Conservation (phyloP, 1,284 basidiomycete species). For the Amylostereum chailletii region DNA sequence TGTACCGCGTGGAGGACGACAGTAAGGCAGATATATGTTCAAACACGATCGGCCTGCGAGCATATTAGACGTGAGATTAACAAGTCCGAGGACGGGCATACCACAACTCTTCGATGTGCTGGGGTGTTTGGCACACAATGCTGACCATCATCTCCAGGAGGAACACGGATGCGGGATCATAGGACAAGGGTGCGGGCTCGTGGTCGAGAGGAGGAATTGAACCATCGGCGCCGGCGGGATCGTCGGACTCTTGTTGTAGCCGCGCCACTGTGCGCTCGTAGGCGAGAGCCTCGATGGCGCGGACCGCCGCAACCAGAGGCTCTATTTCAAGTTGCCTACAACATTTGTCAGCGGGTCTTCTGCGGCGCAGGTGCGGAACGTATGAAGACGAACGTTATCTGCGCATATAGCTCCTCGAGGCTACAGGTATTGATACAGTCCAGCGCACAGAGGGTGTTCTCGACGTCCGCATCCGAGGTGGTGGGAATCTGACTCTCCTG, state of each 20-base stretch:
- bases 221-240: conserved; percentile 27
- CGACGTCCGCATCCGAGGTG: conserved; percentile 83
- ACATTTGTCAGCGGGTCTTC: conserved; percentile 10
- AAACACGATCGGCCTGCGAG: conserved; percentile 78
- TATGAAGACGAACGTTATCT: conserved; percentile 61
- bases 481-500: conserved; percentile 71
- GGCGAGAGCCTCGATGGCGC: conserved; percentile 83
- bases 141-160: conserved; percentile 92
- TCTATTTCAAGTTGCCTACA: conserved; percentile 67
- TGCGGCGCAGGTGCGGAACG: background rate
- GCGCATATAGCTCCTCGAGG: conserved; percentile 88
- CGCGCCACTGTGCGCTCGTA: conserved; percentile 78
- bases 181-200: conserved; percentile 48
- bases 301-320: conserved; percentile 75
- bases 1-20: conserved; percentile 72
- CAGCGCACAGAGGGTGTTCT: conserved; percentile 90
- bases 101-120: conserved; percentile 85
- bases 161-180: conserved; percentile 93
- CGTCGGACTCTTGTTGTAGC: conserved; percentile 60
- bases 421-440: conserved; percentile 94
- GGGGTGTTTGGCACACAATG: conserved; percentile 68
- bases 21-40: conserved; percentile 85
- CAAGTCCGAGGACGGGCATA: conserved; percentile 23
- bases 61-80: background rate
- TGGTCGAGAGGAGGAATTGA: conserved; percentile 26